These are phyloP conservation scores for Aureobasidium sp. DNA, from an alignment of 2,329 filamentous ascomycete species.

Conservation along the genomic window DNA sequence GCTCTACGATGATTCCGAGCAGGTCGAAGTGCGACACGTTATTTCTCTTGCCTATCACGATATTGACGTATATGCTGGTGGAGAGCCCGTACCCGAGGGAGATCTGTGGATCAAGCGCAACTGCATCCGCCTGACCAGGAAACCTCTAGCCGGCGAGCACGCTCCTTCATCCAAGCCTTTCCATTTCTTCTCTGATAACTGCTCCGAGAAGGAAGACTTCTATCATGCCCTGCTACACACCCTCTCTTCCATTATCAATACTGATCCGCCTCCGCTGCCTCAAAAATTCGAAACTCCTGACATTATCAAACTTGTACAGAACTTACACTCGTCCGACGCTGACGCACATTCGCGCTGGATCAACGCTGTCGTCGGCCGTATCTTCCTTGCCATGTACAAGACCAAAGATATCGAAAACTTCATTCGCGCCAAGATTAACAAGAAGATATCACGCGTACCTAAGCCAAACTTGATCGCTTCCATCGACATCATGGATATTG, in stretches of 20 bases:
- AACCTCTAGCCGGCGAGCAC: conserved; percentile 47
- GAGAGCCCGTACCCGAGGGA: conserved; percentile 65
- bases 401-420: conserved; percentile 74
- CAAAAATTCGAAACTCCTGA: conserved; percentile 75
- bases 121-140: conserved; percentile 72
- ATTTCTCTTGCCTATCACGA: conserved; percentile 85
- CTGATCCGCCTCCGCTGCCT: conserved; percentile 57
- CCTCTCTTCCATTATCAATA: conserved; percentile 61
- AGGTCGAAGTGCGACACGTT: conserved; percentile 92
- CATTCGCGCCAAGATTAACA: conserved; percentile 79
- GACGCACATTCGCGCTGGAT: conserved; percentile 87
- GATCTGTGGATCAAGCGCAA: conserved; percentile 96
- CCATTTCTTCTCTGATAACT: conserved; percentile 89
- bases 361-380: conserved; percentile 79
- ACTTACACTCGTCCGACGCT: conserved; percentile 84
- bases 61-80: conserved; percentile 74
- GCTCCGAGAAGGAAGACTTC: conserved; percentile 96
- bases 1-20: conserved; percentile 93
- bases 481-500: conserved; percentile 73
- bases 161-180: conserved; percentile 69
- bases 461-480: conserved; percentile 84
- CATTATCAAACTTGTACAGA: conserved; percentile 83
- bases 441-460: conserved; percentile 91
- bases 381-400: conserved; percentile 83
- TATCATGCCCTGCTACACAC: conserved; percentile 88